These are phyloP conservation scores for Sarocladiaceae sp. DNA, from an alignment of 2,329 filamentous ascomycete genomes.

Conservation along the genomic window DNA sequence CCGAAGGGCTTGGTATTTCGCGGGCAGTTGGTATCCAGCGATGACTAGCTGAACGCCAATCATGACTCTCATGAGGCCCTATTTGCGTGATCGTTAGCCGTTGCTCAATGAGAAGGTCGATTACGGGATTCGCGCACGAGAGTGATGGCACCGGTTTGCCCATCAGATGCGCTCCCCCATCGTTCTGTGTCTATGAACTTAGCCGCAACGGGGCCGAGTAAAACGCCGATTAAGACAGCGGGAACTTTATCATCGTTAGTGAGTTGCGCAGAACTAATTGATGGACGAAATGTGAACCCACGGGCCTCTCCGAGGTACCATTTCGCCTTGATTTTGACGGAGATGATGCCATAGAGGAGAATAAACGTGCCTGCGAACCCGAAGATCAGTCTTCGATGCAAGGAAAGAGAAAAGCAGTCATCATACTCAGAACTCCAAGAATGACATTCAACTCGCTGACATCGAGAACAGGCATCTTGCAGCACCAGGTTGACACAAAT, in stretches of 20 bases:
- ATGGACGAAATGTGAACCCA: too few relatives aligned
- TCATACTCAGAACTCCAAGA: too few relatives aligned
- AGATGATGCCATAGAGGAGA: slow-evolving; percentile 44
- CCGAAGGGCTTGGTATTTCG: slow-evolving; percentile 44
- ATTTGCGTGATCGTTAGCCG: neutral
- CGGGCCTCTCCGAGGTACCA: slow-evolving; percentile 53
- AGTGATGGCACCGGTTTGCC: slow-evolving; percentile 31
- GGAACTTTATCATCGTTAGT: slow-evolving; percentile 38
- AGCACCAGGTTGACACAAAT: neutral
- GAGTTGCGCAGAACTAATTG: too few relatives aligned
- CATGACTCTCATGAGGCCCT: slow-evolving; percentile 51
- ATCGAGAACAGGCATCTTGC: slow-evolving; percentile 19
- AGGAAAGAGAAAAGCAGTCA: too few relatives aligned
- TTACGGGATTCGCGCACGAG: slow-evolving; percentile 25
- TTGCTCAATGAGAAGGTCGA: neutral
- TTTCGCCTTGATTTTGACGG: slow-evolving; percentile 46
- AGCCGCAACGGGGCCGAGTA: slow-evolving; percentile 51
- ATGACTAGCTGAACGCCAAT: slow-evolving; percentile 62
- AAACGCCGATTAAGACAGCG: slow-evolving; percentile 48
- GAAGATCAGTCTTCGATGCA: too few relatives aligned
- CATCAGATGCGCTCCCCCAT: slow-evolving; percentile 31
- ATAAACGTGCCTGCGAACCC: slow-evolving; percentile 45
- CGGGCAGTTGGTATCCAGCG: slow-evolving; percentile 57
- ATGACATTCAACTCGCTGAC: slow-evolving; percentile 18
- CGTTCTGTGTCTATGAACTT: slow-evolving; percentile 44